phyloP scores from a whole-genome alignment of 1,139 yeast genomes.

The Sugiyamaella neomexicana region DNA sequence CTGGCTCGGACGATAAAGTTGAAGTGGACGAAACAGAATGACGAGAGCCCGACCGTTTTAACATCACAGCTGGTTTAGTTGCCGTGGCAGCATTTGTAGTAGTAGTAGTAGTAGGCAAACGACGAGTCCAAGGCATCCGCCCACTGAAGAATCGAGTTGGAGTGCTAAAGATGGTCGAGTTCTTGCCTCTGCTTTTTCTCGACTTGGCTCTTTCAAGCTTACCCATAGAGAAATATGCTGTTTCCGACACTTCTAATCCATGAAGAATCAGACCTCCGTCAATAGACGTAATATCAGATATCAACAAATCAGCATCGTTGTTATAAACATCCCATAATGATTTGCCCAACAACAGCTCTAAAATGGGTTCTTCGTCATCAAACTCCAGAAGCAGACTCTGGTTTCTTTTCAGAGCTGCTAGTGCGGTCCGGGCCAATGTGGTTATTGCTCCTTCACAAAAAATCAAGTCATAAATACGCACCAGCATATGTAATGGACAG shows the following conservation, averaged over 20 bases:
- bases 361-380: conserved; percentile 59
- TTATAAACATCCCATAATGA: conserved; percentile 51
- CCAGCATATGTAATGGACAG: conserved; percentile 54
- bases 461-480: conserved; percentile 55
- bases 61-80: not conserved
- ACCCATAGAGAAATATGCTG: conserved; percentile 25
- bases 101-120: not conserved
- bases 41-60: not conserved
- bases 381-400: conserved; percentile 53
- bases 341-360: conserved; percentile 61
- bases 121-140: not conserved
- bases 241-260: conserved; percentile 34
- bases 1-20: not conserved
- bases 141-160: conserved; percentile 12
- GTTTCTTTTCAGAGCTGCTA: conserved; percentile 56
- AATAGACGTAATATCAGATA: conserved; percentile 48
- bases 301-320: conserved; percentile 49
- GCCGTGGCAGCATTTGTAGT: not conserved
- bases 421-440: conserved; percentile 60
- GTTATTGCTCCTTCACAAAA: conserved; percentile 65
- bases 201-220: conserved; percentile 20
- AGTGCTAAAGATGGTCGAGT: not conserved
- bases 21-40: conserved; percentile 1
- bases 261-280: conserved; percentile 25
- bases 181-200: conserved; percentile 8